Percentiles rank a stretch among this genome's conserved stretches.
These are phyloP conservation scores for Diplodia scrobiculata DNA, from an alignment of 2,329 filamentous ascomycete genomes.

Conservation along the genomic window DNA sequence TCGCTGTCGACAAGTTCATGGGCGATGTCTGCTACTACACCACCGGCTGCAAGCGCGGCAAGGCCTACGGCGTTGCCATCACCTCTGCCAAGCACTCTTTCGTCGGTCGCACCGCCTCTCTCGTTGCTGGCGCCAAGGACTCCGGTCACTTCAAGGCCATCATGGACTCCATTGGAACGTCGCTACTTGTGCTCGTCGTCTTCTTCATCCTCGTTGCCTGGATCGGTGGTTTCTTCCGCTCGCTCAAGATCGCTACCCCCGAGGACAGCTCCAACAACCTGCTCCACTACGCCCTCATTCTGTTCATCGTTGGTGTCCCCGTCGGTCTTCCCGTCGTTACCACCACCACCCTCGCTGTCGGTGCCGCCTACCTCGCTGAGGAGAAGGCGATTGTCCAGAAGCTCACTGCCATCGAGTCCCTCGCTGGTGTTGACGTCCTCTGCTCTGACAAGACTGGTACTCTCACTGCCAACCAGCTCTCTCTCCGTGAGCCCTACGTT, in stretches of 20 bases:
- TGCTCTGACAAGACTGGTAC: conserved; percentile 84
- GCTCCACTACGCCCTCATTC: conserved; percentile 68
- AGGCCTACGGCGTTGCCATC: conserved; percentile 69
- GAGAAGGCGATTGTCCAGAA: conserved; percentile 80
- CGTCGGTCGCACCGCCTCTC: conserved; percentile 72
- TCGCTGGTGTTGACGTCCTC: conserved; percentile 73
- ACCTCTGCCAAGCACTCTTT: conserved; percentile 72
- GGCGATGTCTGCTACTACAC: conserved; percentile 76
- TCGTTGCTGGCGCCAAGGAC: conserved; percentile 74
- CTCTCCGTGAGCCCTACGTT: conserved; percentile 75
- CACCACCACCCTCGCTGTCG: conserved; percentile 75
- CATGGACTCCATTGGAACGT: conserved; percentile 78
- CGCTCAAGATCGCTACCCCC: conserved; percentile 64
- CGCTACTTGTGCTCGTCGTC: conserved; percentile 73
- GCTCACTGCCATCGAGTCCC: conserved; percentile 75
- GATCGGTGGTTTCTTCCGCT: conserved; percentile 78
- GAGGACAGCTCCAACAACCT: conserved; percentile 63
- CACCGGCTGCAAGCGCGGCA: conserved; percentile 78
- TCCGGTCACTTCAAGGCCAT: conserved; percentile 79
- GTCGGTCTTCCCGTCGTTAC: conserved; percentile 79
- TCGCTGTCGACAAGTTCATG: conserved; percentile 79
- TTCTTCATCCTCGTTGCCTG: conserved; percentile 74
- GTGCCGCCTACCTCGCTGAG: conserved; percentile 74
- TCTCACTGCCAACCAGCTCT: conserved; percentile 72
- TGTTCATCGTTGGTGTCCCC: conserved; percentile 76